phyloP scores from a whole-genome alignment of 768 basidiomycete genomes.

The Russula vinacea region DNA sequence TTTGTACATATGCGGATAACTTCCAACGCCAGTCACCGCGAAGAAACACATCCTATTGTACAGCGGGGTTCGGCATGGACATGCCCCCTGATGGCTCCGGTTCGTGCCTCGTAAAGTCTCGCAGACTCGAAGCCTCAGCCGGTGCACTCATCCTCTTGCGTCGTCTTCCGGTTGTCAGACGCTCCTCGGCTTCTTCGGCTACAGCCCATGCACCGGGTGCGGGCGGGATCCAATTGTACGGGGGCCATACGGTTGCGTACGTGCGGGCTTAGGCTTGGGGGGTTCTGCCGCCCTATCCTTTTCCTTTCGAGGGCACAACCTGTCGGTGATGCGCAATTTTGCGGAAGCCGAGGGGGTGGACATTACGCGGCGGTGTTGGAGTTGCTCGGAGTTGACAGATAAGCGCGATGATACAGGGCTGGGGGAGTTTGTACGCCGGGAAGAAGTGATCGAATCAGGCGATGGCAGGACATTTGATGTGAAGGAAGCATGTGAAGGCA shows the following conservation, averaged over 20 bases:
- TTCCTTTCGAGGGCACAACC: slow-evolving; percentile 18
- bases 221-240: slow-evolving; percentile 28
- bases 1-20: slow-evolving; percentile 11
- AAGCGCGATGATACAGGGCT: background rate
- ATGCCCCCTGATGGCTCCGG: slow-evolving; percentile 1
- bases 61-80: background rate
- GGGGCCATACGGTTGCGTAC: slow-evolving; percentile 30
- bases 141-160: slow-evolving; percentile 19
- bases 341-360: slow-evolving; percentile 8
- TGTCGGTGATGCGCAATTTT: slow-evolving; percentile 19
- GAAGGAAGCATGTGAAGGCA: background rate
- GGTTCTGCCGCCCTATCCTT: slow-evolving; percentile 11
- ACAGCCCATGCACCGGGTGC: slow-evolving; percentile 28
- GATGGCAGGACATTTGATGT: background rate
- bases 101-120: background rate
- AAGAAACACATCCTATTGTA: background rate
- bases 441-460: background rate
- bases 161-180: background rate
- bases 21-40: background rate
- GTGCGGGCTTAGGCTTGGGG: slow-evolving; percentile 21
- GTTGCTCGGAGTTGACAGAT: background rate
- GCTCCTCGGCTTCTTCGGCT: slow-evolving; percentile 2
- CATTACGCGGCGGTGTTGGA: slow-evolving; percentile 14
- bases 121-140: background rate
- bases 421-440: slow-evolving; percentile 9